Evolutionary conservation across 2,329 filamentous ascomycete species (phyloP).

Genomic region (Calonectria fujianensis): DNA sequence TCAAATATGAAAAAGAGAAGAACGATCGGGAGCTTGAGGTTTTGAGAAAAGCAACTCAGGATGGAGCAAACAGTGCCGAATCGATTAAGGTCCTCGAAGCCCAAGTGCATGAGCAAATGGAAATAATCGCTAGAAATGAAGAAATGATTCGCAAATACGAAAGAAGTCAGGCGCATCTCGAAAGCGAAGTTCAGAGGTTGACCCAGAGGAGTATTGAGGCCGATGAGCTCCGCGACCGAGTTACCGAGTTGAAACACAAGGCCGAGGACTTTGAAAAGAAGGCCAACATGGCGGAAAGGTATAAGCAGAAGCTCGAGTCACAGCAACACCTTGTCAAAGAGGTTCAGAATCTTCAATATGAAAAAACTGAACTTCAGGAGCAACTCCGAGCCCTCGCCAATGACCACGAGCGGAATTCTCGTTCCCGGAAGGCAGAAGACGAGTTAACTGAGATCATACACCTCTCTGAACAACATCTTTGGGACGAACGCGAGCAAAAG

Average conservation of each 20-base stretch:
- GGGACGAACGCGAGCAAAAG: conserved; percentile 67
- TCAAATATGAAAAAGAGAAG: conserved; percentile 78
- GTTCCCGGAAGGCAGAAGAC: conserved; percentile 61
- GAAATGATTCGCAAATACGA: conserved; percentile 69
- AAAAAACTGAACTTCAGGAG: conserved; percentile 72
- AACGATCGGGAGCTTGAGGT: conserved; percentile 73
- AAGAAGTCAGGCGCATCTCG: conserved; percentile 70
- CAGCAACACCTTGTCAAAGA: conserved; percentile 74
- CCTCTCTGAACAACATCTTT: conserved; percentile 64
- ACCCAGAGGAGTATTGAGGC: conserved; percentile 68
- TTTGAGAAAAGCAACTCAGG: conserved; percentile 68
- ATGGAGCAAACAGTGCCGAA: conserved; percentile 71
- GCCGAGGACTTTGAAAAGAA: conserved; percentile 76
- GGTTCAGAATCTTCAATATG: conserved; percentile 72
- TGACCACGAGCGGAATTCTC: conserved; percentile 59
- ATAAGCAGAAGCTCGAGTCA: conserved; percentile 77
- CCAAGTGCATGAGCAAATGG: conserved; percentile 79
- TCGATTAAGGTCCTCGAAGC: conserved; percentile 73
- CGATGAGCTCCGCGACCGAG: conserved; percentile 74
- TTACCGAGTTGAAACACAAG: conserved; percentile 75
- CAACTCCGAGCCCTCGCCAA: conserved; percentile 64
- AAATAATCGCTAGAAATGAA: conserved; percentile 79
- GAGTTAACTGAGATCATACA: conserved; percentile 65
- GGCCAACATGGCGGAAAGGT: conserved; percentile 77
- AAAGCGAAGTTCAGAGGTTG: conserved; percentile 71